Base-by-base conservation (phyloP, 371 early-diverging fungal species). In the Batkoa obscura region DNA sequence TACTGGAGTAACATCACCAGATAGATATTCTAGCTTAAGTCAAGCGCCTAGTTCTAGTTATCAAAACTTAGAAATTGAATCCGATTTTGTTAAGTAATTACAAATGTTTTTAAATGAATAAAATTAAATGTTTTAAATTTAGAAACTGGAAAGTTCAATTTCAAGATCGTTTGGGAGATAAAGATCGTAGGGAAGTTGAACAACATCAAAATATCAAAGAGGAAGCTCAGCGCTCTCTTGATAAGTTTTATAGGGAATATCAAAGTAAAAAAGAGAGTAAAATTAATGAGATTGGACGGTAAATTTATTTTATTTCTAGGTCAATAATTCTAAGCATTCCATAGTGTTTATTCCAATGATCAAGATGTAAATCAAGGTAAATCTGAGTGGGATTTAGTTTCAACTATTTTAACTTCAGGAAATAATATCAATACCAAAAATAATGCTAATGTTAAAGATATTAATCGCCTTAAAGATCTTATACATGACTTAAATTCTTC, bases 121-220 rank as follows among this genome's bases (percentile, higher is more conserved):
- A n/a, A 8, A 39, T 39, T 13, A 39, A 39, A 8, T 13, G 5
- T 8, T 8, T 15, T 15, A 48, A 48, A 9, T 8, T 15, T 9
- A 50, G 50, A 13, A 50, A 36, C 36, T 50, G 50, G 50, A 50
- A 34, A 36, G 12, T 34, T 34, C 50, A 50, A n/a, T 50, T 50
- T 34, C 50, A 50, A 15, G 50, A 50, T 30, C 50, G 50, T 34
- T 12, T 50, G 12, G 50, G 50, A 5, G 50, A 50, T n/a, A 17
- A 34, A n/a, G 50, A 50, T 34, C 50, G 50, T 12, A 17, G 50
- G 15, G 50, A 17, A 17, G 32, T 31, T 31, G 50, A 50, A n/a
- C 15, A 36, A 30, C 34, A 31, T 31, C 32, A 17, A 4, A 17
- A 17, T 31, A 50, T 34, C 8, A 5, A 31, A 12, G 17, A 17